Evolutionary conservation across 768 basidiomycete genomes (phyloP), one percentile per base, ranked within the genome.

Genomic region (Rhodotorula kratochvilovae): DNA sequence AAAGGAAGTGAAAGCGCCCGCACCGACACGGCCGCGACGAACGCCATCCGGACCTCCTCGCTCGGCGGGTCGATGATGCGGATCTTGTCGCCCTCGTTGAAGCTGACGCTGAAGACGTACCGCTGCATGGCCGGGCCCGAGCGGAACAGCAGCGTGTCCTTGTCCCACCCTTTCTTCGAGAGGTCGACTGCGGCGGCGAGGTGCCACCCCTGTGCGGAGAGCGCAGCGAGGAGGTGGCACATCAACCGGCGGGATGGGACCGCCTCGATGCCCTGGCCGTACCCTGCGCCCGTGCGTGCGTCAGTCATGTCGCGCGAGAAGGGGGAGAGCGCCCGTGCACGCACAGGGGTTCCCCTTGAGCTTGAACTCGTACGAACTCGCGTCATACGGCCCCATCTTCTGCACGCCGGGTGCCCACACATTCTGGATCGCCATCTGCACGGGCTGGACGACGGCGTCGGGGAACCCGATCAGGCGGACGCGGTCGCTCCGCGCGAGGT

Each of bases 101-200:
- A 56, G 11, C 13, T 36, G 35, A 56, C 35, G 5, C 10, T 7
- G 35, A 56, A 56, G 31, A 33, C 33, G 6, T 13, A 11, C 7
- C 55, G 19, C 23, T 1, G 21, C 16, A 25, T 3, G 2, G 55
- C 10, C 35, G 31, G 31, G 33, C 55, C 55, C 35, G 55, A 36
- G 35, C 55, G 55, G 23, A 56, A 56, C 17, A 56, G 31, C 35
- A 56, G 55, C 35, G 35, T 36, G 55, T 56, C 55, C 55, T 56
- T 56, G 55, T 56, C 55, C 35, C 13, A 36, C 2, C 19, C 33
- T 27, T 56, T 56, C 7, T 8, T 23, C 23, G 35, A 36, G 23
- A 56, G 35, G 35, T 56, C 55, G 35, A 56, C 35, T 4, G 35
- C 33, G 35, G 11, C 35, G 23, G 55, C 35, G 23, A 56, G 55